Percentiles rank a stretch among this genome's conserved stretches.
phyloP scores from a whole-genome alignment of 805 yeast genomes.

The Brettanomyces sp. region DNA sequence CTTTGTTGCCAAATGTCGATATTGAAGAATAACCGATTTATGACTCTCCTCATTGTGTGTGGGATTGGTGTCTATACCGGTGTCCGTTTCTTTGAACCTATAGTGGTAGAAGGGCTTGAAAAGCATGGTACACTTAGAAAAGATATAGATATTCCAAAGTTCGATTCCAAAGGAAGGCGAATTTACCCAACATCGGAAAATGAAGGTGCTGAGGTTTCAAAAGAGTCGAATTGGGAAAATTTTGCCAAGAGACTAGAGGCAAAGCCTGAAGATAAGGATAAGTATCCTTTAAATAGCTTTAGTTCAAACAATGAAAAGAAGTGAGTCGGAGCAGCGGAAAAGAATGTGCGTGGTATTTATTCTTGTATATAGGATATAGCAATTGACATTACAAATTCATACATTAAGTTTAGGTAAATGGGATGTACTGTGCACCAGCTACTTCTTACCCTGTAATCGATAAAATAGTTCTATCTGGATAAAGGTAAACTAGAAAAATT shows the following conservation, averaged over 20 bases:
- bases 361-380: too few species aligned
- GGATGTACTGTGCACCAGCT: too few species aligned
- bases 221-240: slow-evolving; percentile 12
- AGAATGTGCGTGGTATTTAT: neutral
- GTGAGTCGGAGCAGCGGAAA: neutral
- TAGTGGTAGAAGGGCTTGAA: slow-evolving; percentile 55
- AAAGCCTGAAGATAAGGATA: slow-evolving; percentile 9
- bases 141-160: slow-evolving; percentile 50
- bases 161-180: slow-evolving; percentile 33
- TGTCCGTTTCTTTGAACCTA: slow-evolving; percentile 63
- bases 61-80: slow-evolving; percentile 43
- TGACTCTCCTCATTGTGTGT: slow-evolving; percentile 19
- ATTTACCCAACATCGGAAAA: slow-evolving; percentile 3
- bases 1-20: neutral
- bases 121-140: slow-evolving; percentile 57
- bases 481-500: neutral
- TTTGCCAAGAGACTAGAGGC: slow-evolving; percentile 13
- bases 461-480: neutral
- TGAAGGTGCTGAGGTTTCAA: slow-evolving; percentile 9
- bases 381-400: too few species aligned
- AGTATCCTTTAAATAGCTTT: neutral
- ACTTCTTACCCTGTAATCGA: neutral
- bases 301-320: neutral
- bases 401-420: too few species aligned
- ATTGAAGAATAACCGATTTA: slow-evolving; percentile 8